These are phyloP conservation scores for Cordyceps tenuipes DNA, from an alignment of 2,329 filamentous ascomycete species.

Conservation along the genomic window DNA sequence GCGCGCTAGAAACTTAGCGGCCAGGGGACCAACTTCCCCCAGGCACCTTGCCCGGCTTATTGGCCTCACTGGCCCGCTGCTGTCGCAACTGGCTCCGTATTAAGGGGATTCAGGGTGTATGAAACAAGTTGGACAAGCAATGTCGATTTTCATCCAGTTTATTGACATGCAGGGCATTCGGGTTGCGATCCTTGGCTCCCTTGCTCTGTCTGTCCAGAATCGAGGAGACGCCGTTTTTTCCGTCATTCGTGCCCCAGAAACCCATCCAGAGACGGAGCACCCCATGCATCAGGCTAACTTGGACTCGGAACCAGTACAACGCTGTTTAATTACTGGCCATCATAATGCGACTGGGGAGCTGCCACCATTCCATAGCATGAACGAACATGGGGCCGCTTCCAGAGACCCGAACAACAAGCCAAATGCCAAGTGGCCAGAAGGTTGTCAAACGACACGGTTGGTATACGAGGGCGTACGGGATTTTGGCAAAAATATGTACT, in stretches of 20 bases:
- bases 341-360: not conserved
- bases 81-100: not conserved
- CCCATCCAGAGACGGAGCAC: not conserved
- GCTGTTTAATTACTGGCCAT: constrained; percentile 3
- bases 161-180: not conserved
- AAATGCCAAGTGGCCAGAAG: not conserved
- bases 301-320: not conserved
- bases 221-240: no score
- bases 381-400: not conserved
- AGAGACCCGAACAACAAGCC: not conserved
- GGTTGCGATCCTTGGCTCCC: not conserved
- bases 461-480: not conserved
- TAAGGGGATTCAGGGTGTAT: not conserved
- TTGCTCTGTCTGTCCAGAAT: not conserved
- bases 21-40: not conserved
- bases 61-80: not conserved
- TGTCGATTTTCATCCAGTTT: not conserved
- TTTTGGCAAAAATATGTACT: no score
- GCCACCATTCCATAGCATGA: not conserved
- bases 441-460: not conserved
- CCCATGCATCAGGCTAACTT: not conserved
- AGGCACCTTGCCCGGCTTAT: not conserved
- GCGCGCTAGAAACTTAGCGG: not conserved
- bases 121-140: constrained; percentile 9
- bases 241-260: no score